Evolutionary conservation across 108 stramenopile species (phyloP).

Genomic region (Discostella stelligeroides): DNA sequence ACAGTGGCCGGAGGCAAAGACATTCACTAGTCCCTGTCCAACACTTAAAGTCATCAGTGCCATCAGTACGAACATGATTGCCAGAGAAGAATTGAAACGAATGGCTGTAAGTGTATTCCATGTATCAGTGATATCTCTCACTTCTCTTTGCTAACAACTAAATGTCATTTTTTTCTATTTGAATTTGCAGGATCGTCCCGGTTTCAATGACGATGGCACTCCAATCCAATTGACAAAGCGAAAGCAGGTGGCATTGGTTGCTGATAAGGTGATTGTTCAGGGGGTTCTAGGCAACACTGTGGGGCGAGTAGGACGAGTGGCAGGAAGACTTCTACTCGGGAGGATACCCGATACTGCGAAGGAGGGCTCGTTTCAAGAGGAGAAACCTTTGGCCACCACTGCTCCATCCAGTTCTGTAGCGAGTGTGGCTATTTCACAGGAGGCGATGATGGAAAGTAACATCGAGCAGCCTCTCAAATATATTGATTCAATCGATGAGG

Average conservation of each 20-base stretch:
- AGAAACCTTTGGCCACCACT: conserved; percentile 33
- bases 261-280: conserved; percentile 66
- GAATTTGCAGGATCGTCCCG: conserved; percentile 57
- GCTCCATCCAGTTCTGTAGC: conserved; percentile 3
- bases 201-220: conserved; percentile 63
- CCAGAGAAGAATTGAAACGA: conserved; percentile 84
- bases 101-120: conserved; percentile 50
- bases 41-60: conserved; percentile 88
- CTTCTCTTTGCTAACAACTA: neutral
- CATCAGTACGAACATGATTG: conserved; percentile 72
- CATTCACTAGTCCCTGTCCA: conserved; percentile 81
- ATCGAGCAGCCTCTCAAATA: neutral
- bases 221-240: conserved; percentile 58
- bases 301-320: conserved; percentile 65
- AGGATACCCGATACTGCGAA: conserved; percentile 78
- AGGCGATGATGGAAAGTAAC: conserved; percentile 18
- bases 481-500: conserved; percentile 30
- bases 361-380: conserved; percentile 69
- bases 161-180: neutral
- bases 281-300: conserved; percentile 73
- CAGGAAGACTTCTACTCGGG: conserved; percentile 66
- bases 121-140: neutral
- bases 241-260: conserved; percentile 58
- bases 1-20: conserved; percentile 76
- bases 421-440: conserved; percentile 1